Base-by-base conservation (phyloP, 2,329 filamentous ascomycete species). In the Monosporascus sp. region DNA sequence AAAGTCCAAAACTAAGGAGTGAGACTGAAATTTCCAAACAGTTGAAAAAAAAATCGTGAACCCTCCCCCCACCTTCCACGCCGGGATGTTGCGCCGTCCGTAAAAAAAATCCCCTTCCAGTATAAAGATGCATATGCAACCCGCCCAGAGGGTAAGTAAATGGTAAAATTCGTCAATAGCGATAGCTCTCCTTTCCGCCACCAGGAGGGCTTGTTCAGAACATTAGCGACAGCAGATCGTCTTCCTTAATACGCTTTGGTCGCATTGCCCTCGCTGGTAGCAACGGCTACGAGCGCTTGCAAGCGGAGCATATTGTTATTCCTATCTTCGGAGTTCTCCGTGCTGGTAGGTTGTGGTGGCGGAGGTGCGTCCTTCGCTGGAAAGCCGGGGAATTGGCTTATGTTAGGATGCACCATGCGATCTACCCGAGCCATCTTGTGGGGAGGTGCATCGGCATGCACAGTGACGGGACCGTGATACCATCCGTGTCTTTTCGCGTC, bases 401-500 rank as follows among this genome's bases (percentile, higher is more conserved):
- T 72, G 58, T 83, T 83, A 3, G 81, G 81, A 53, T 83, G 80
- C 5, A 81, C 72, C 67, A 83, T 81, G 17, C 79, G 76, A 41
- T 82, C 79, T 3, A 82, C 78, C 46, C 77, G 77, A 2, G 75
- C 71, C 31, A 67, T 66, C 35, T 69, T 67, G 52, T 74, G 73
- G 18, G 72, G 70, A 15, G 66, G 70, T 8, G 65, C 68, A 36
- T 73, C 69, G 11, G 67, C 63, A 37, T 73, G 70, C 3, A 68
- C 63, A 1, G 70, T 65, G 14, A 70, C 65, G 0, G 78, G 77
- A 0, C 78, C 78, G 41, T 89, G 83, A 62, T 90, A 90, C 87
- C 87, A 91, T 1, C 79, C 88, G 54, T 86, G 84, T 3, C 88
- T 80, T 64, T 88, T 89, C 31, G 73, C 74, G 57, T 82, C 83